Evolutionary conservation across 306 rosid species (phyloP).

Genomic region (Geum urbanum): DNA sequence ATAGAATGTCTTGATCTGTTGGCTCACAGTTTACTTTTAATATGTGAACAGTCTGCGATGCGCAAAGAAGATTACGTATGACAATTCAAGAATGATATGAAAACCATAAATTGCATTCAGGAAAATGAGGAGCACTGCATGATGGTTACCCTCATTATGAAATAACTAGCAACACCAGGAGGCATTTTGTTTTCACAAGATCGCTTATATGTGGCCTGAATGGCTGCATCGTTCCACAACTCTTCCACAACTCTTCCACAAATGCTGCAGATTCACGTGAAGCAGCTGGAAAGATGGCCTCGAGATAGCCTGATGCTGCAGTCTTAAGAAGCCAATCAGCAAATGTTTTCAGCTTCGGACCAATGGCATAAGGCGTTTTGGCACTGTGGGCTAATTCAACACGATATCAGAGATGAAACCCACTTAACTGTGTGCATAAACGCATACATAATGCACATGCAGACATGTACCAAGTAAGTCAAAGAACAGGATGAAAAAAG

Average conservation of each 20-base stretch:
- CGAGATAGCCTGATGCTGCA: slow-evolving; percentile 61
- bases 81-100: too few relatives aligned
- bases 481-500: too few relatives aligned
- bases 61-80: slow-evolving; percentile 19
- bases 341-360: slow-evolving; percentile 83
- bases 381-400: too few relatives aligned
- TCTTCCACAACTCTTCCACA: slow-evolving; percentile 91
- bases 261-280: slow-evolving; percentile 88
- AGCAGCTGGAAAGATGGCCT: slow-evolving; percentile 94
- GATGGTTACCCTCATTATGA: slow-evolving; percentile 79
- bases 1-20: slow-evolving; percentile 81
- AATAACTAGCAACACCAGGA: slow-evolving; percentile 81
- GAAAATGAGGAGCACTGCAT: slow-evolving; percentile 6
- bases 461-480: too few relatives aligned
- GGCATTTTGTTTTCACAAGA: slow-evolving; percentile 84
- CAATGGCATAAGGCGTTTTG: slow-evolving; percentile 65
- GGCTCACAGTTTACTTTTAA: slow-evolving; percentile 83
- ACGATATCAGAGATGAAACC: too few relatives aligned
- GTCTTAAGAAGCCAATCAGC: slow-evolving; percentile 97
- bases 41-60: slow-evolving; percentile 75
- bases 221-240: slow-evolving; percentile 81
- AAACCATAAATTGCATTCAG: not conserved
- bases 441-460: too few relatives aligned
- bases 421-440: too few relatives aligned
- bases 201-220: slow-evolving; percentile 80